These are phyloP conservation scores for Meyerozyma sp. DNA, from an alignment of 1,139 yeast species.

Conservation along the genomic window DNA sequence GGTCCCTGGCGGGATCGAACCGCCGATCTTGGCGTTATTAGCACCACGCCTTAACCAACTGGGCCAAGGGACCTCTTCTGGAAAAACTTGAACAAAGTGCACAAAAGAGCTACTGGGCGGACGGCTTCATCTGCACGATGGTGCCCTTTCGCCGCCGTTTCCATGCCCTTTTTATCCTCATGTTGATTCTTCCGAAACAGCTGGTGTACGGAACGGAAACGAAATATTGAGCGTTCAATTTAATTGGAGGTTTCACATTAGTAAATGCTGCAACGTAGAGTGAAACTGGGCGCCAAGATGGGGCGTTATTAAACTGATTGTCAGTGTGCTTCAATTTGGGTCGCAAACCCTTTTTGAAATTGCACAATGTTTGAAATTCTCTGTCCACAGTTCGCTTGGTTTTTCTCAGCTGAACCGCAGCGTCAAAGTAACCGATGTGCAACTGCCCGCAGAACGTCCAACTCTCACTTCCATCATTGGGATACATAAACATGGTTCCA, in stretches of 20 bases:
- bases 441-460: not conserved
- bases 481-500: constrained; percentile 3
- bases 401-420: not conserved
- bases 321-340: not conserved
- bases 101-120: not conserved
- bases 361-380: not conserved
- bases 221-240: constrained; percentile 19
- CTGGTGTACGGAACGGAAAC: constrained; percentile 22
- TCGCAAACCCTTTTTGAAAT: not conserved
- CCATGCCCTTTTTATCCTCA: constrained; percentile 36
- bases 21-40: constrained; percentile 81
- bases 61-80: constrained; percentile 68
- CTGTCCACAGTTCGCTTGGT: not conserved
- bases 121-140: too few species aligned
- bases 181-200: constrained; percentile 36
- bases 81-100: too few species aligned
- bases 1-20: constrained; percentile 88
- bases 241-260: constrained; percentile 20
- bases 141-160: constrained; percentile 16
- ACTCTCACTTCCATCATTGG: not conserved
- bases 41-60: constrained; percentile 91
- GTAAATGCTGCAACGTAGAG: constrained; percentile 33
- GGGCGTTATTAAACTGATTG: not conserved
- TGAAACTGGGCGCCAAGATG: constrained; percentile 31
- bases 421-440: not conserved